These are phyloP conservation scores for Cercospora berteroae DNA, from an alignment of 2,329 filamentous ascomycete species.

Conservation along the genomic window DNA sequence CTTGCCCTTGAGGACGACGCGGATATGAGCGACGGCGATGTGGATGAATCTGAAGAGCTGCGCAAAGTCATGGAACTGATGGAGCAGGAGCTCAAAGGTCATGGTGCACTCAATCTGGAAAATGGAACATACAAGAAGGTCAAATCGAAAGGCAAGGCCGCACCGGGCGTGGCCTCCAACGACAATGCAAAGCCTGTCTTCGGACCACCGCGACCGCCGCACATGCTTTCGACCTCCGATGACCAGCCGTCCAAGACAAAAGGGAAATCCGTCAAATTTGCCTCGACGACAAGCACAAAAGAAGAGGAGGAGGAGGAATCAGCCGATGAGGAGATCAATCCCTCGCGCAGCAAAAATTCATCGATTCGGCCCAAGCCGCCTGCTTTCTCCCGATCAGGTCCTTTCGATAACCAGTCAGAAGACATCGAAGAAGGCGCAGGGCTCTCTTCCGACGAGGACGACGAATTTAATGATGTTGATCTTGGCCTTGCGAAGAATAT, in stretches of 20 bases:
- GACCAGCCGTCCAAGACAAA: not conserved
- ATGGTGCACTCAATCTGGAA: conserved; percentile 61
- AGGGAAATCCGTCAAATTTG: conserved; percentile 29
- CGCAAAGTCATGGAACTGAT: conserved; percentile 65
- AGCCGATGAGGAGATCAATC: conserved; percentile 43
- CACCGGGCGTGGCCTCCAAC: conserved; percentile 9
- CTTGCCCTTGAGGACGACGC: conserved; percentile 44
- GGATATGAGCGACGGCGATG: conserved; percentile 44
- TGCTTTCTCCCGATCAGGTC: conserved; percentile 3
- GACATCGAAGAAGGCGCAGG: conserved; percentile 30
- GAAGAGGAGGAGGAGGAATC: conserved; percentile 32
- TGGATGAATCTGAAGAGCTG: conserved; percentile 59
- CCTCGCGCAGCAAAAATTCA: conserved; percentile 1
- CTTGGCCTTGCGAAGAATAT: conserved; percentile 87
- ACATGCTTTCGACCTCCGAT: conserved; percentile 22
- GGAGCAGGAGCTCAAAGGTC: conserved; percentile 68
- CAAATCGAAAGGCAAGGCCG: conserved; percentile 34
- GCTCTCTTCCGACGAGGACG: conserved; percentile 43
- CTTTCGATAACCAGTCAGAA: not conserved
- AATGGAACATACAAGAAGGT: conserved; percentile 27
- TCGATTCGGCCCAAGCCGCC: conserved; percentile 2
- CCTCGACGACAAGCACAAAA: conserved; percentile 13
- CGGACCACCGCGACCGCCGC: conserved; percentile 34
- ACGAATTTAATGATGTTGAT: conserved; percentile 69
- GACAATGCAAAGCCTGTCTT: conserved; percentile 26